These are phyloP conservation scores for Neofusicoccum sp. DNA, from an alignment of 2,329 filamentous ascomycete species.

Conservation along the genomic window DNA sequence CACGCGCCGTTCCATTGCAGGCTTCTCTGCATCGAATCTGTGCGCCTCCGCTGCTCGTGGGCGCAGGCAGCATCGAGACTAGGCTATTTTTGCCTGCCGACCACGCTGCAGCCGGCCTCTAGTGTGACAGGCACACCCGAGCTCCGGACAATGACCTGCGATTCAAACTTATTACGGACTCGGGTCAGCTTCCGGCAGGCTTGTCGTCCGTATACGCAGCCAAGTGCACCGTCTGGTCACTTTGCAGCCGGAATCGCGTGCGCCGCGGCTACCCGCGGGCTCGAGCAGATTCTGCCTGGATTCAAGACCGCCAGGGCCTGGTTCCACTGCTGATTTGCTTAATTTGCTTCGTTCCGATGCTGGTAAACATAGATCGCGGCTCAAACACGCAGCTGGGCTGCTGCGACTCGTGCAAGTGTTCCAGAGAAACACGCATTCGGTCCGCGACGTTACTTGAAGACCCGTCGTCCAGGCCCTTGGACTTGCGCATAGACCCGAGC, in stretches of 20 bases:
- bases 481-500: background rate
- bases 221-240: background rate
- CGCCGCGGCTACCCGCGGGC: too few relatives aligned
- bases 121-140: slow-evolving; percentile 17
- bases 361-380: slow-evolving; percentile 11
- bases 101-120: background rate
- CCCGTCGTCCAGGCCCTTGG: slow-evolving; percentile 5
- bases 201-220: slow-evolving; percentile 2
- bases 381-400: slow-evolving; percentile 7
- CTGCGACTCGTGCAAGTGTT: slow-evolving; percentile 6
- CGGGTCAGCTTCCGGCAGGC: background rate
- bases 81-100: background rate
- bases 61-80: background rate
- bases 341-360: slow-evolving; percentile 2
- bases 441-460: background rate
- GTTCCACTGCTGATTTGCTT: slow-evolving; percentile 5
- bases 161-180: background rate
- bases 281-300: too few relatives aligned
- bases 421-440: background rate
- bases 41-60: background rate
- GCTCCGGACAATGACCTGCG: background rate
- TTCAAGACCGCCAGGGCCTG: background rate
- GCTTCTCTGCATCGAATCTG: slow-evolving; percentile 7
- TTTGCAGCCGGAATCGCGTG: too few relatives aligned
- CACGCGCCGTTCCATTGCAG: slow-evolving; percentile 17